Percentiles rank a stretch among this genome's conserved stretches.
Evolutionary conservation across 495 filamentous ascomycete species (phyloP).

Genomic region (Aspergillus asperescens): DNA sequence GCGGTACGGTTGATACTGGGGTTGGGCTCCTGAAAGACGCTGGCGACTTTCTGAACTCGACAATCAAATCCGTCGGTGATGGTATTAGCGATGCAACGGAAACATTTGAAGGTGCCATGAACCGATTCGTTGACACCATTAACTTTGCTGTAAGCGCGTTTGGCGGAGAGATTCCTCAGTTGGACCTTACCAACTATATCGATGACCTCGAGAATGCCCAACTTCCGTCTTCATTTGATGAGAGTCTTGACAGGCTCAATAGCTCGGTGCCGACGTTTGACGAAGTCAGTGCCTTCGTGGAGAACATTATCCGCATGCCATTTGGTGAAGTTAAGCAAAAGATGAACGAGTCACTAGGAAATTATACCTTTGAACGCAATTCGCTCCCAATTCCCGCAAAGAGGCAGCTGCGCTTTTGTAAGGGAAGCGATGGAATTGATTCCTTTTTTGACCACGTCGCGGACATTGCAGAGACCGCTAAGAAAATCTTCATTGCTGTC

Average conservation of each 20-base stretch:
- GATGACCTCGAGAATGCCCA: conserved; percentile 61
- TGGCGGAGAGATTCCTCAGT: conserved; percentile 36
- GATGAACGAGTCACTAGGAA: conserved; percentile 59
- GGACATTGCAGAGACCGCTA: conserved; percentile 54
- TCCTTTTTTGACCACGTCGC: conserved; percentile 76
- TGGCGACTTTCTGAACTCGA: conserved; percentile 65
- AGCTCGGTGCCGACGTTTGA: conserved; percentile 74
- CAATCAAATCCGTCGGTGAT: conserved; percentile 58
- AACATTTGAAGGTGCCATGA: conserved; percentile 55
- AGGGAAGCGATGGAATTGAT: conserved; percentile 74
- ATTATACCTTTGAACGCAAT: conserved; percentile 69
- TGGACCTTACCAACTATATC: conserved; percentile 58
- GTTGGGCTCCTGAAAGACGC: conserved; percentile 65
- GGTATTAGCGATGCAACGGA: conserved; percentile 53
- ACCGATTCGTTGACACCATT: conserved; percentile 49
- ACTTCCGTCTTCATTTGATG: conserved; percentile 59
- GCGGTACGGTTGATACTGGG: conserved; percentile 67
- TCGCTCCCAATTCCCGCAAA: conserved; percentile 77
- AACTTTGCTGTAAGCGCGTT: conserved; percentile 32
- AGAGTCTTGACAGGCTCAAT: conserved; percentile 63
- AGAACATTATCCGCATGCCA: conserved; percentile 64
- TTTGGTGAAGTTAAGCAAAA: conserved; percentile 71
- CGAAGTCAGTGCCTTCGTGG: conserved; percentile 71
- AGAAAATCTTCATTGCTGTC: conserved; percentile 67
- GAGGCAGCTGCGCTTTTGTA: conserved; percentile 79